Evolutionary conservation across 2,329 filamentous ascomycete species (phyloP), one percentile per base, ranked within the genome.

Genomic region (Ophiobolus disseminans): DNA sequence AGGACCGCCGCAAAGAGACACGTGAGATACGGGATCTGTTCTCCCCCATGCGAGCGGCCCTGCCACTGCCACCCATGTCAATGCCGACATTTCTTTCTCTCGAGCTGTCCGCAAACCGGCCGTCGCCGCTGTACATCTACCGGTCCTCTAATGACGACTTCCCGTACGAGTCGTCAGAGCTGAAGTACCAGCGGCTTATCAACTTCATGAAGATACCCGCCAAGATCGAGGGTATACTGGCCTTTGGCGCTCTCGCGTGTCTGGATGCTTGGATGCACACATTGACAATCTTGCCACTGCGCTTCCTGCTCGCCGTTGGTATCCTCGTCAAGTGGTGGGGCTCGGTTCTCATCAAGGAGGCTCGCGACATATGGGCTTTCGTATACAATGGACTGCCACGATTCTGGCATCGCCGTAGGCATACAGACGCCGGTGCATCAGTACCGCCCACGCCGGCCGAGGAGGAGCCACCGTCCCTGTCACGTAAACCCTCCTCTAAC

Each of bases 251-350:
- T 0, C 75, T 97, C 25, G 92, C 93, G 5, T 99, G 94, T 73
- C 79, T 99, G 5, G 94, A 99, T 70, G 89, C 93, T 1, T 99
- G 93, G 91, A 82, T 99, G 1, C 94, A 97, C 75, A 95, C 91
- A 0, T 95, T 99, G 63, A 99, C 94, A 0, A 96, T 99, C 35
- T 78, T 99, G 0, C 94, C 94, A 0, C 81, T 99, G 50, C 84
- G 94, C 2, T 97, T 99, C 62, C 72, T 89, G 44, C 88, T 92
- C 49, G 93, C 94, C 1, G 64, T 93, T 0, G 85, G 84, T 16
- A 86, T 97, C 2, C 76, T 99, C 20, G 72, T 85, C 8, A 82
- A 84, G 51, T 97, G 92, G 82, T 96, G 90, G 90, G 80, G 74
- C 2, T 84, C 88, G 25, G 83, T 91, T 17, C 60, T 93, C 2